These are phyloP conservation scores for Houttuynia cordata DNA, from an alignment of 164 flowering plant species.

Conservation along the genomic window DNA sequence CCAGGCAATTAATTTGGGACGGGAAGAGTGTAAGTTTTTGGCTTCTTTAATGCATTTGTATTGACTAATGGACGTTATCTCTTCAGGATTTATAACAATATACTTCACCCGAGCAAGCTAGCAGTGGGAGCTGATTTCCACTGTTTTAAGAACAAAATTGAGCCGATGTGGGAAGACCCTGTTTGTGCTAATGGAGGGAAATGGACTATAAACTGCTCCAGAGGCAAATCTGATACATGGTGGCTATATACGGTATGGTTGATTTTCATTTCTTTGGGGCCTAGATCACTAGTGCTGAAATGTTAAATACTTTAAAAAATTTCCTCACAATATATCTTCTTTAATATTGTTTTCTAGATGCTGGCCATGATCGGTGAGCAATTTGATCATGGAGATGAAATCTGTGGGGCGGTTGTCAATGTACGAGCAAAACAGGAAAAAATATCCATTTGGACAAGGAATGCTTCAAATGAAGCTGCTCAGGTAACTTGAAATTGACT, in stretches of 20 bases:
- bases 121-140: constrained; percentile 58
- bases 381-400: constrained; percentile 91
- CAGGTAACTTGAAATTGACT: constrained; percentile 36
- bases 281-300: neutral
- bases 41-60: no score
- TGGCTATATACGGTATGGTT: constrained; percentile 82
- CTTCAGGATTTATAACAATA: constrained; percentile 73
- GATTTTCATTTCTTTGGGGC: neutral
- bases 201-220: constrained; percentile 51
- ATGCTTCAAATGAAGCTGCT: constrained; percentile 78
- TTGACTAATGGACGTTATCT: no score
- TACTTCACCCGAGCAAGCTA: constrained; percentile 79
- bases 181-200: constrained; percentile 92
- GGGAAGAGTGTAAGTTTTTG: no score
- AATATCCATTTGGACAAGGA: constrained; percentile 80
- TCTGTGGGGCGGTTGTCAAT: constrained; percentile 92
- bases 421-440: constrained; percentile 67
- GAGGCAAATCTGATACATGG: constrained; percentile 58
- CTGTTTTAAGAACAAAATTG: constrained; percentile 77
- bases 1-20: no score
- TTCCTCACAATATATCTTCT: no score
- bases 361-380: constrained; percentile 98
- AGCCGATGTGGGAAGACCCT: constrained; percentile 99
- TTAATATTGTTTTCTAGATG: constrained; percentile 27
- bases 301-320: neutral